phyloP scores from a whole-genome alignment of 768 basidiomycete genomes.

The Mrakia hoshinonis region DNA sequence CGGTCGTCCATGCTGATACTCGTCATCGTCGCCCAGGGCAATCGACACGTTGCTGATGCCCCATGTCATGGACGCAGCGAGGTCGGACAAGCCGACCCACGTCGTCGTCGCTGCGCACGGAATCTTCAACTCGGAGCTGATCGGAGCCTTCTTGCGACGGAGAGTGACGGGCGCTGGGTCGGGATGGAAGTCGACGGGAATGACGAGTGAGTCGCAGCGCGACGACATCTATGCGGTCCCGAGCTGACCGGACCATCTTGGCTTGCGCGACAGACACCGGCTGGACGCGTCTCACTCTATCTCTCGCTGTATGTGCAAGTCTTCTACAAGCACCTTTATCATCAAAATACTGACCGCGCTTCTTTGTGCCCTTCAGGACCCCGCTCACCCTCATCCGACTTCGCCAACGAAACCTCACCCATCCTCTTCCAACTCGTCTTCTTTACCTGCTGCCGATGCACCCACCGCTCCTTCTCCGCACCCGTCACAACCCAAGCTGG shows the following conservation, averaged over 20 bases:
- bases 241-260: neutral
- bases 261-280: neutral
- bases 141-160: constrained; percentile 11
- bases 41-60: constrained; percentile 53
- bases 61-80: constrained; percentile 47
- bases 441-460: constrained; percentile 7
- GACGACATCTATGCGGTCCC: too few species aligned
- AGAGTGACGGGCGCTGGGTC: neutral
- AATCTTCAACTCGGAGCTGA: constrained; percentile 47
- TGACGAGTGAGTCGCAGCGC: constrained; percentile 21
- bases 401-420: neutral
- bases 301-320: neutral
- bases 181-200: neutral
- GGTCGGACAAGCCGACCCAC: constrained; percentile 45
- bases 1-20: neutral
- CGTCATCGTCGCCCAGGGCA: constrained; percentile 34
- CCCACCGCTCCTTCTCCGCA: constrained; percentile 1
- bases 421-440: constrained; percentile 5
- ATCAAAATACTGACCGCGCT: neutral
- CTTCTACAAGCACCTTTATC: neutral
- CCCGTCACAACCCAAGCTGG: constrained; percentile 14
- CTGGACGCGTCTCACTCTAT: constrained; percentile 4
- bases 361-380: neutral
- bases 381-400: neutral
- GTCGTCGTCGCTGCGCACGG: constrained; percentile 70